A percentile compares a stretch with the other conserved stretches of the same genome.
Evolutionary conservation across 805 yeast genomes (phyloP).

Genomic region (Candida montana): DNA sequence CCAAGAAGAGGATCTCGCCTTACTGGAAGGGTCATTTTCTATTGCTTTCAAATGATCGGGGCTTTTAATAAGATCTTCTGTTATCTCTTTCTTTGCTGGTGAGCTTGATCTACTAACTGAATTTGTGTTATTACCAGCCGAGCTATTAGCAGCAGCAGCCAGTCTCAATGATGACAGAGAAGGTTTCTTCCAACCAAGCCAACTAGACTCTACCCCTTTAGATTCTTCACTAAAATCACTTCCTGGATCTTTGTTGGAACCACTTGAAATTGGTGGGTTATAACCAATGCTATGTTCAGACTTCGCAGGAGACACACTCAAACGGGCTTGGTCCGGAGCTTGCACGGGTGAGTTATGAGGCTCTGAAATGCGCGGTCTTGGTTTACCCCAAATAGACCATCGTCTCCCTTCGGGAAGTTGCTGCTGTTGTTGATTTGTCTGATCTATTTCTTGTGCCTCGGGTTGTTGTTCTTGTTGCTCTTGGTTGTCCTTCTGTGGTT

Average conservation of each 20-base stretch:
- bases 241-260: not conserved
- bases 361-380: not conserved
- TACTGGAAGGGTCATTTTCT: constrained; percentile 2
- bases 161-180: constrained; percentile 19
- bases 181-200: constrained; percentile 24
- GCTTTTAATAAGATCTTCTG: constrained; percentile 1
- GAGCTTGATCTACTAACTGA: not conserved
- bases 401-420: not conserved
- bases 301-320: constrained; percentile 1
- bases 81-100: not conserved
- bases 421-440: not conserved
- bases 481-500: not conserved
- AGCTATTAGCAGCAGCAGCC: constrained; percentile 20
- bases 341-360: not conserved
- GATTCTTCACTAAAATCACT: not conserved
- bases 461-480: not conserved
- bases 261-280: constrained; percentile 2
- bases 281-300: constrained; percentile 1
- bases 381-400: constrained; percentile 7
- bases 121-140: constrained; percentile 25
- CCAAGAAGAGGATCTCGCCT: constrained; percentile 19
- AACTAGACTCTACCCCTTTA: constrained; percentile 5
- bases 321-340: not conserved
- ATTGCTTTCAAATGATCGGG: constrained; percentile 1
- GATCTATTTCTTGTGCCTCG: not conserved